Base-by-base conservation (phyloP, 495 filamentous ascomycete species). In the Cercophora scortea region DNA sequence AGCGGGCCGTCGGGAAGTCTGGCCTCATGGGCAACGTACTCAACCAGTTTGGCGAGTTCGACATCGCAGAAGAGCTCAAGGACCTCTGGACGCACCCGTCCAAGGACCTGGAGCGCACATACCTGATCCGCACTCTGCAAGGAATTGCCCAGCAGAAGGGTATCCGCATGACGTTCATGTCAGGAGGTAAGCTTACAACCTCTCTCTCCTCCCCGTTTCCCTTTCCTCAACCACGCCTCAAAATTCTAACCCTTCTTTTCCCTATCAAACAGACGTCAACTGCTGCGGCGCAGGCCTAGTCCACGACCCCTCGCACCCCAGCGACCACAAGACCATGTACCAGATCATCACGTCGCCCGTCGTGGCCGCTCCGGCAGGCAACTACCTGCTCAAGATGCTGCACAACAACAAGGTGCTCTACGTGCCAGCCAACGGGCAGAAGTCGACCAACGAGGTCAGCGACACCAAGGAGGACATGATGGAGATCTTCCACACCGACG, bases 391-490 rank as follows among this genome's bases (percentile, higher is more conserved):
- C 53, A 92, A 93, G 60, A 80, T 97, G 63, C 84, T 98, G 12
- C 90, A 97, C 76, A 86, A 83, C 74, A 89, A 88, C 72, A 94
- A 91, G 64, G 79, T 85, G 7, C 80, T 96, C 33, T 98, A 96
- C 65, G 71, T 98, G 33, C 94, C 93, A 1, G 77, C 79, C 42
- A 98, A 98, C 68, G 94, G 94, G 16, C 87, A 94, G 64, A 85
- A 88, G 55, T 86, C 82, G 16, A 81, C 75, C 2, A 74, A 84
- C 60, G 67, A 75, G 45, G 65, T 77, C n/a, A 76, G 72, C 18
- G 93, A 98, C 63, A 98, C 93, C 38, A 98, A 98, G 67, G 93
- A 98, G 69, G 93, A 98, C 65, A 98, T 98, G 93, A 90, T 97
- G 84, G 93, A 98, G 72, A 89, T 98, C 57, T 98, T 98, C 79